Percentiles rank a stretch among this genome's conserved stretches.
Conservation (phyloP, 495 filamentous ascomycete genomes). For the Friedmanniomyces simplex region DNA sequence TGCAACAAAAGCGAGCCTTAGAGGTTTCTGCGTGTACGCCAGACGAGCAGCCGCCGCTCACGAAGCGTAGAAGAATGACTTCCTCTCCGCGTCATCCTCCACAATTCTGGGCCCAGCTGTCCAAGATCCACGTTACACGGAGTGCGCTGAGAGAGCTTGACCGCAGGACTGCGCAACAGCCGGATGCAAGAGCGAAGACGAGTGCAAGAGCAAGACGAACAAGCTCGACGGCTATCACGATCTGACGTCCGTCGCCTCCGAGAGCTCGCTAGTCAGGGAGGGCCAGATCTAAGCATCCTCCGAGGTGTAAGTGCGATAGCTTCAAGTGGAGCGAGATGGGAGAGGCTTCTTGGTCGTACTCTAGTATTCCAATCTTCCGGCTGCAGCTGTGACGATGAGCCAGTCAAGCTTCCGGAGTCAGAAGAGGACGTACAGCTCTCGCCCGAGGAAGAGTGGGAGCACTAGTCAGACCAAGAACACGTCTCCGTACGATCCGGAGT, state of each 20-base stretch:
- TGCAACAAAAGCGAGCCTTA: not conserved
- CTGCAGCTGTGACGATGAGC: too few species aligned
- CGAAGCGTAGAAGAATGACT: not conserved
- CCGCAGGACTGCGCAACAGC: too few species aligned
- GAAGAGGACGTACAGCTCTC: too few species aligned
- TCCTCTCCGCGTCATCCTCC: not conserved
- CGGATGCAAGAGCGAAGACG: not conserved
- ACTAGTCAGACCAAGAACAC: too few species aligned
- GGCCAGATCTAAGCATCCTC: not conserved
- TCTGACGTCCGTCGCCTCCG: not conserved
- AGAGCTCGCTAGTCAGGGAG: not conserved
- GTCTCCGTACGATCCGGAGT: too few species aligned
- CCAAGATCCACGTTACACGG: not conserved
- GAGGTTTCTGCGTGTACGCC: not conserved
- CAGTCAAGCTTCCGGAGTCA: too few species aligned
- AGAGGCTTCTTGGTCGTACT: not conserved
- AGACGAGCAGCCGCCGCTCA: not conserved
- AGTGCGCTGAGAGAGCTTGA: too few species aligned
- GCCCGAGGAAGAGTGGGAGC: too few species aligned
- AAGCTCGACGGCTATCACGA: not conserved
- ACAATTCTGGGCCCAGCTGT: not conserved
- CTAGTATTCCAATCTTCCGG: not conserved
- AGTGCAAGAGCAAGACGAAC: not conserved
- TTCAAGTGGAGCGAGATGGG: too few species aligned
- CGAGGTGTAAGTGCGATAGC: conserved; percentile 1